phyloP scores from a whole-genome alignment of 371 early-diverging fungal species.

The Haplosporangium sp. region DNA sequence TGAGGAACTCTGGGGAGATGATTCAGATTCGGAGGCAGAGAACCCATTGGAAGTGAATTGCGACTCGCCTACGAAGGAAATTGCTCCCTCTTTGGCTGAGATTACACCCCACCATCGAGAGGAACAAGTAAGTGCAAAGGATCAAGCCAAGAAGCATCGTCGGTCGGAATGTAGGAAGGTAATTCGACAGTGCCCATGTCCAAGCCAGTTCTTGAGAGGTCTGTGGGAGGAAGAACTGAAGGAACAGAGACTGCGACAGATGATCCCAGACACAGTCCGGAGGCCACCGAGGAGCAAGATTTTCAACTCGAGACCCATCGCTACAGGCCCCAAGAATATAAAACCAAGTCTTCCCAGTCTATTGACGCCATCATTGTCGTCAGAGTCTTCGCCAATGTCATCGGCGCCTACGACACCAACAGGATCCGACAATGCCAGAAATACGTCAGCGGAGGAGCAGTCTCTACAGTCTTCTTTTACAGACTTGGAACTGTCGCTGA shows the following conservation, averaged over 20 bases:
- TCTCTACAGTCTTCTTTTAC: neutral
- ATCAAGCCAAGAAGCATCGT: neutral
- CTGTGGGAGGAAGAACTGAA: conserved; percentile 48
- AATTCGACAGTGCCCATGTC: conserved; percentile 9
- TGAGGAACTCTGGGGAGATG: neutral
- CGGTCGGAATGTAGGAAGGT: neutral
- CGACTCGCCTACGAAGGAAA: too few relatives aligned
- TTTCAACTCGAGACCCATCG: conserved; percentile 32
- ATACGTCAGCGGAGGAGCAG: neutral
- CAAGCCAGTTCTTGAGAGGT: conserved; percentile 23
- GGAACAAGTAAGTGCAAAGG: neutral
- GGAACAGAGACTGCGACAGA: conserved; percentile 24
- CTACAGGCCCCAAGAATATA: neutral
- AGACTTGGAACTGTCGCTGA: conserved; percentile 26
- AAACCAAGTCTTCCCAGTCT: conserved; percentile 14
- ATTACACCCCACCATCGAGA: too few relatives aligned
- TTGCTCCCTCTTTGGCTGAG: neutral
- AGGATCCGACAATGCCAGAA: neutral
- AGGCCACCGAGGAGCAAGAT: conserved; percentile 37
- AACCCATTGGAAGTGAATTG: neutral
- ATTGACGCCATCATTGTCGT: conserved; percentile 1
- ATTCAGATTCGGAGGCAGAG: neutral
- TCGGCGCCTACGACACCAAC: neutral
- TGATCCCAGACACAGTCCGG: conserved; percentile 47
- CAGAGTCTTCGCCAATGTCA: neutral